Base-by-base conservation (phyloP, 306 rosid genomes). In the Acacia acuminata region DNA sequence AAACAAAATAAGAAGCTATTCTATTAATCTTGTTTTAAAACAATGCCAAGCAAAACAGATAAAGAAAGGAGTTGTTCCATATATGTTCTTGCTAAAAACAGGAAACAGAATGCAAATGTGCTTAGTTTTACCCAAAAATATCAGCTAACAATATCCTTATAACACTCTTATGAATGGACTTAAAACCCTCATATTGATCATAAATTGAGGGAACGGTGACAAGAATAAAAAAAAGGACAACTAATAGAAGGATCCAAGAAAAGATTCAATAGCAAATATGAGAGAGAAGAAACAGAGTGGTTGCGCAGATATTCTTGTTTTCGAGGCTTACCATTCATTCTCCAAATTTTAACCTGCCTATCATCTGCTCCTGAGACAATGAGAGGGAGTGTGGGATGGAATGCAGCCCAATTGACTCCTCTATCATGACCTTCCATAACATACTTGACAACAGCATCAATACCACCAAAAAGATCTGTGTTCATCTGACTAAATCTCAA, bases 311-410 rank as follows among this genome's bases (percentile, higher is more conserved):
- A 22, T 24, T 58, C 65, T 58, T 56, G 64, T 22, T 58, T 58
- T 58, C 11, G 27, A 58, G 12, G 65, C 65, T 58, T 25, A 93
- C 99, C 99, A 85, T 93, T 95, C 99, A 95, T 95, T 76, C 99
- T 87, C 99, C 99, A 95, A 81, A 95, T 81, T 85, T 95, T 95
- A 73, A 95, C 99, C 91, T 92, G 98, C 71, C 99, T 92, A 63
- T 95, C 99, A 88, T 95, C 99, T 48, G 98, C 99, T 82, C 98
- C 98, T 5, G 99, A 95, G 84, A 95, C 98, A 87, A 95, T 95
- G 81, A 95, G 90, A 77, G 99, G 99, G 69, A 93, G 88, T 38
- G 92, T 90, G 19, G 99, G 98, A 89, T 95, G 99, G 82, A 95
- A 95, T 71, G 94, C 83, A 87, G 99, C 99, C 99, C 99, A 95